These are phyloP conservation scores for Knufia petricola DNA, from an alignment of 2,329 filamentous ascomycete species.

Conservation along the genomic window DNA sequence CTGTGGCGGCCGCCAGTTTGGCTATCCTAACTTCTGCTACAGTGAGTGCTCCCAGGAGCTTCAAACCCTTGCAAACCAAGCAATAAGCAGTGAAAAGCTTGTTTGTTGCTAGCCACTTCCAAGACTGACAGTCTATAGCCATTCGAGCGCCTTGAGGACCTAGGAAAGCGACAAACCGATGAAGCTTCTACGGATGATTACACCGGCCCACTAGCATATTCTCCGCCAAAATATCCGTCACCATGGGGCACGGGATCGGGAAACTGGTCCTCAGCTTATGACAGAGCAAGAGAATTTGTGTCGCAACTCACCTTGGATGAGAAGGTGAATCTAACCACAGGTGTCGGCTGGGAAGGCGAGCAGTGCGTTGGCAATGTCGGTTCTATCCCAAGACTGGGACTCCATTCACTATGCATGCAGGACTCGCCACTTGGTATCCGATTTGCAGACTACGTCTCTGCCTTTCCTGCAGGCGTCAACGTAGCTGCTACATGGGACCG, in stretches of 20 bases:
- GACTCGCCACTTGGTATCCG: constrained; percentile 77
- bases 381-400: constrained; percentile 46
- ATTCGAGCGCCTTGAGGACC: not conserved
- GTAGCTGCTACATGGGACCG: constrained; percentile 77
- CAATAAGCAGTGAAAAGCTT: not conserved
- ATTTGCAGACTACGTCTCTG: constrained; percentile 67
- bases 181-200: constrained; percentile 3
- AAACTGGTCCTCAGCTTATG: constrained; percentile 66
- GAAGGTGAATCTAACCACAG: constrained; percentile 92
- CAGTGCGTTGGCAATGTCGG: constrained; percentile 66
- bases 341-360: constrained; percentile 63
- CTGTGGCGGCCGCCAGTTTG: constrained; percentile 1
- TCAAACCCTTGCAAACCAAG: not conserved
- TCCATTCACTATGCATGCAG: constrained; percentile 71
- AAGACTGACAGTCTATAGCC: not conserved
- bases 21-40: constrained; percentile 5
- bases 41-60: not conserved
- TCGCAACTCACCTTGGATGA: constrained; percentile 72
- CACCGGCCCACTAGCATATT: constrained; percentile 23
- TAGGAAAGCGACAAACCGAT: constrained; percentile 8
- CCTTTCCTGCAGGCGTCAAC: constrained; percentile 69
- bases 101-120: not conserved
- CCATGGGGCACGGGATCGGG: constrained; percentile 74
- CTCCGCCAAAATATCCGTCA: constrained; percentile 68
- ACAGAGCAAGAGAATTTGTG: constrained; percentile 67